Conservation (phyloP, 331 rosid species). For the Saraca asoca region DNA sequence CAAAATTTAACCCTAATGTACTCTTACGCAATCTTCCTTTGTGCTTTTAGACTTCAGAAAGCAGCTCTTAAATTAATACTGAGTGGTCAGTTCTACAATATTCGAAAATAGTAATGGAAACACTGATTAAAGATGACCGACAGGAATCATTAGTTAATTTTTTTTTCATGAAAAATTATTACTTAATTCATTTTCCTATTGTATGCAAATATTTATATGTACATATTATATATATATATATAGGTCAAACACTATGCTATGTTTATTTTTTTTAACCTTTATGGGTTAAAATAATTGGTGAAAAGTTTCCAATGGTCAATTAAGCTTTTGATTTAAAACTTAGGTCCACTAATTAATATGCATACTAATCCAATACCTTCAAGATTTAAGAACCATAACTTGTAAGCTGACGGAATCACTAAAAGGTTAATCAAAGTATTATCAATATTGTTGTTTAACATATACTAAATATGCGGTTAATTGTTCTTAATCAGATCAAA, state of each 20-base stretch:
- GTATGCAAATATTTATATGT: too few species aligned
- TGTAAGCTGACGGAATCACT: conserved; percentile 34
- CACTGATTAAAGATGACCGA: background rate
- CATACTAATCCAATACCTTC: conserved; percentile 40
- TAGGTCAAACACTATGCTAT: conserved; percentile 39
- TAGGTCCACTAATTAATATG: conserved; percentile 34
- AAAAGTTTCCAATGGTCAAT: conserved; percentile 41
- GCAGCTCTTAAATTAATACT: conserved; percentile 15
- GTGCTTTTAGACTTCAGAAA: conserved; percentile 5
- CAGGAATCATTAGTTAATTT: conserved; percentile 23
- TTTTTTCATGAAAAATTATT: too few species aligned
- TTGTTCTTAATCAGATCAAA: conserved; percentile 18
- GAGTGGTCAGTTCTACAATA: background rate
- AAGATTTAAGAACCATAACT: conserved; percentile 16
- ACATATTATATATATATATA: too few species aligned
- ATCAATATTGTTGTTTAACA: conserved; percentile 7
- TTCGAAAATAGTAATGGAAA: background rate
- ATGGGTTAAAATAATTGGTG: conserved; percentile 27
- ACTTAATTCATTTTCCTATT: too few species aligned
- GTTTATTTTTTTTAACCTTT: background rate
- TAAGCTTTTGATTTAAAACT: conserved; percentile 31
- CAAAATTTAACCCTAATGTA: conserved; percentile 14
- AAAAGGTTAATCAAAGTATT: conserved; percentile 1
- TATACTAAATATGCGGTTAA: conserved; percentile 11
- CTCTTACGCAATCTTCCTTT: conserved; percentile 28